These are phyloP conservation scores for Cantharellus cinnabarinus DNA, from an alignment of 768 basidiomycete species.

Conservation along the genomic window DNA sequence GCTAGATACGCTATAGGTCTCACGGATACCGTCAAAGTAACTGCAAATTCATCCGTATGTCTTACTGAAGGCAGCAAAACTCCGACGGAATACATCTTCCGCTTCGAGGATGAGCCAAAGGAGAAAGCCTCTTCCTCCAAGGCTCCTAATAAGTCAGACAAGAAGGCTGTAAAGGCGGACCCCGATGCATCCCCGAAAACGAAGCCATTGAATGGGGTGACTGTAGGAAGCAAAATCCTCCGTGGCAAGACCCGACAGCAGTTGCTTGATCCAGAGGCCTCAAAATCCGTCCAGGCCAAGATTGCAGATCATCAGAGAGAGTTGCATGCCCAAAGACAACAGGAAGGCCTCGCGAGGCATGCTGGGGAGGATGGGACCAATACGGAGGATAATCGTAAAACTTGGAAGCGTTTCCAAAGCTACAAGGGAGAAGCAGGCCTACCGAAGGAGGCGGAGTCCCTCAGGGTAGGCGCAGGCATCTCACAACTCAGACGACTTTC, in stretches of 20 bases:
- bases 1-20: constrained; percentile 70
- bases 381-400: constrained; percentile 71
- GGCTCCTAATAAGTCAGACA: constrained; percentile 18
- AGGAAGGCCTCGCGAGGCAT: constrained; percentile 62
- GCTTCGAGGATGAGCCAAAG: constrained; percentile 33
- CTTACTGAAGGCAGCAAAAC: constrained; percentile 74
- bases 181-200: constrained; percentile 8
- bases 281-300: constrained; percentile 27
- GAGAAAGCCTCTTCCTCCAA: constrained; percentile 19
- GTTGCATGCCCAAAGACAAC: constrained; percentile 54
- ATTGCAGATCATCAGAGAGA: constrained; percentile 77
- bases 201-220: constrained; percentile 26
- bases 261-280: constrained; percentile 6
- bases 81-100: constrained; percentile 75
- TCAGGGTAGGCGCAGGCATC: constrained; percentile 36
- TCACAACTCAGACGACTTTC: background rate
- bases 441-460: constrained; percentile 59
- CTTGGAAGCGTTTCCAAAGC: constrained; percentile 90
- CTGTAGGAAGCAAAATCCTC: constrained; percentile 61
- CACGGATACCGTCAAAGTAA: constrained; percentile 72
- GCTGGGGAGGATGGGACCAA: constrained; percentile 60
- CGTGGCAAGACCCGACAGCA: constrained; percentile 61
- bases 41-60: constrained; percentile 38
- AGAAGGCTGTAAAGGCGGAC: constrained; percentile 16
- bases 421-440: constrained; percentile 88